Evolutionary conservation across 495 filamentous ascomycete genomes (phyloP), one percentile per base, ranked within the genome.

Genomic region (Neurospora sp.): DNA sequence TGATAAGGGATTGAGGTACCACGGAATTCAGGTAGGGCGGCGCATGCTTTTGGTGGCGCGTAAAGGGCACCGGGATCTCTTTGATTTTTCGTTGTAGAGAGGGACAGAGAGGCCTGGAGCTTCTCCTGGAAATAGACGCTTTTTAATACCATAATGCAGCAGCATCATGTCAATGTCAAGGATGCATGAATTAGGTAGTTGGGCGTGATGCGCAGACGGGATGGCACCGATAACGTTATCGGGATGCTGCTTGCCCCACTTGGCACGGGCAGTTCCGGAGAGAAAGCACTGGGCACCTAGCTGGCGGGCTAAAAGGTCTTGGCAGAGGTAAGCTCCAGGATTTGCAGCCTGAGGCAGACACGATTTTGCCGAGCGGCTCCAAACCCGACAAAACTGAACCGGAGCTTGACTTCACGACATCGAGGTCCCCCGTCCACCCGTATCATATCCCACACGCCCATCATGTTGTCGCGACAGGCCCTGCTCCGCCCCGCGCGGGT

Each of bases 391-490:
- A 81, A 81, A 80, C 78, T 77, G 75, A 65, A 65, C 65, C 71
- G 73, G 76, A 77, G 77, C 75, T 79, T 71, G 73, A 74, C 73
- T 76, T 79, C 77, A 79, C 78, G 78, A 79, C 77, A 76, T 74
- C 78, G 74, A 77, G 75, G 79, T 76, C 74, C 78, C 61, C 70
- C 77, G 77, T 77, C 78, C 53, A 65, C 75, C 73, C 76, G 78
- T 76, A 75, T 73, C 71, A 71, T 76, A 73, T 79, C 74, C 80
- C 77, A 77, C 75, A 76, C 72, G 76, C 70, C 78, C 81, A 88
- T 77, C 78, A 91, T 91, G 89, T 78, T 89, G 82, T 88, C 88
- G 78, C 83, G 85, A 84, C 87, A 89, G 83, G 86, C 85, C 75
- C 77, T 89, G 79, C 82, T 86, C 74, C 86, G 87, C 82, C 84